Conservation (phyloP, 768 basidiomycete species). For the Trametopsis cervina region DNA sequence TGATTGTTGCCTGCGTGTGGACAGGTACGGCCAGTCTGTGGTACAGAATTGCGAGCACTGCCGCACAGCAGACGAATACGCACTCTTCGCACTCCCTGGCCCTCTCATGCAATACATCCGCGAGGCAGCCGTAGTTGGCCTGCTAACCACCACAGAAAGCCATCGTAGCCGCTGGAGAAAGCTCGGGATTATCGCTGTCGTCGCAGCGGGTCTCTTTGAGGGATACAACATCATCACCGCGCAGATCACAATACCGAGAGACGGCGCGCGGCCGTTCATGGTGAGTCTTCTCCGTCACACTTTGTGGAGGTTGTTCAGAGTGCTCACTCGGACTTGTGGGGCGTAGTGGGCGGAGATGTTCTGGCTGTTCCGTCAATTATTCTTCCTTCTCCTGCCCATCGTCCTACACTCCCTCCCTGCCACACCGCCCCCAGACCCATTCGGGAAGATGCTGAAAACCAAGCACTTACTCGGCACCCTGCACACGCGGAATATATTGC, state of each 20-base stretch:
- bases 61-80: constrained; percentile 51
- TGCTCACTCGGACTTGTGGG: background rate
- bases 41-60: constrained; percentile 64
- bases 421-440: constrained; percentile 20
- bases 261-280: constrained; percentile 33
- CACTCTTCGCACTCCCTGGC: constrained; percentile 47
- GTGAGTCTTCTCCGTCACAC: constrained; percentile 19
- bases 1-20: no score
- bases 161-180: constrained; percentile 38
- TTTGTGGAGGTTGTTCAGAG: background rate
- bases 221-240: constrained; percentile 45
- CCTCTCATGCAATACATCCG: constrained; percentile 54
- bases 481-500: constrained; percentile 42
- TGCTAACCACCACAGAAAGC: constrained; percentile 35
- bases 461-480: constrained; percentile 28
- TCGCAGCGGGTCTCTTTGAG: constrained; percentile 45
- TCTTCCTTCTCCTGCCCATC: constrained; percentile 55
- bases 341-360: constrained; percentile 61
- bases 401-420: constrained; percentile 38
- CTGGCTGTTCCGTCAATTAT: constrained; percentile 42
- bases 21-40: constrained; percentile 67
- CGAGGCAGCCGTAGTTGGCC: constrained; percentile 45
- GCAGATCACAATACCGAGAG: constrained; percentile 38
- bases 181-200: constrained; percentile 40
- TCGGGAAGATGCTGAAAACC: constrained; percentile 15